Percentiles rank a stretch among this genome's conserved stretches.
Conservation (phyloP, 2,329 filamentous ascomycete genomes). For the Hypoxylon sp. region DNA sequence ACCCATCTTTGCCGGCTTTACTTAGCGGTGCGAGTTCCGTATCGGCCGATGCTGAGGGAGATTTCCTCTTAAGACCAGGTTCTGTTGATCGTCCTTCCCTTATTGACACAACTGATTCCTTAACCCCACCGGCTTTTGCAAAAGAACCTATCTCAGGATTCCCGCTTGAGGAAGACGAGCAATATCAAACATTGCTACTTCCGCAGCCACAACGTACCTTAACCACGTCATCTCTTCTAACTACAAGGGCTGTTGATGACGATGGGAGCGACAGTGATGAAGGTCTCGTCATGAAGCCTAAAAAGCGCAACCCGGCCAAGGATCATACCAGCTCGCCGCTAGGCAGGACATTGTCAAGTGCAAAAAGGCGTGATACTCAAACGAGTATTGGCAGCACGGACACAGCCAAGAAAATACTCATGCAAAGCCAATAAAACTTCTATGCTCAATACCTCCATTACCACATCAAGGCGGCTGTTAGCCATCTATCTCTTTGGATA, state of each 20-base stretch:
- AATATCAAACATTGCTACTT: slow-evolving; percentile 47
- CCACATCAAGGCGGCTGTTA: not conserved
- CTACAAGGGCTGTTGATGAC: slow-evolving; percentile 54
- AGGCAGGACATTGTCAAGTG: slow-evolving; percentile 52
- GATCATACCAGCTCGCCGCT: slow-evolving; percentile 51
- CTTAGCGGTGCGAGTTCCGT: slow-evolving; percentile 75
- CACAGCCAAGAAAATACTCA: slow-evolving; percentile 70
- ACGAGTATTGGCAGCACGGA: slow-evolving; percentile 73
- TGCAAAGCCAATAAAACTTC: slow-evolving; percentile 53
- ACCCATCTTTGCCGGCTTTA: slow-evolving; percentile 73
- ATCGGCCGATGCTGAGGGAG: slow-evolving; percentile 72
- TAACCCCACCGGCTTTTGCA: slow-evolving; percentile 65
- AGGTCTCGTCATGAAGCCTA: slow-evolving; percentile 66
- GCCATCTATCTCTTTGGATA: not conserved
- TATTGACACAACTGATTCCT: slow-evolving; percentile 66
- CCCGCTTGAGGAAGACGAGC: slow-evolving; percentile 57
- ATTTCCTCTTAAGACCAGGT: slow-evolving; percentile 67
- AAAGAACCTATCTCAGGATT: slow-evolving; percentile 64
- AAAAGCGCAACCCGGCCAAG: slow-evolving; percentile 57
- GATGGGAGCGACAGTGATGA: slow-evolving; percentile 69
- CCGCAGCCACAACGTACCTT: slow-evolving; percentile 40
- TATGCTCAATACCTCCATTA: not conserved
- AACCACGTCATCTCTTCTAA: slow-evolving; percentile 41
- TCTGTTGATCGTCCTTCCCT: slow-evolving; percentile 60
- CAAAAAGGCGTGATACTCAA: slow-evolving; percentile 69